These are phyloP conservation scores for Eragrostis tef DNA, from an alignment of 202 grass and related monocot species.

Conservation along the genomic window DNA sequence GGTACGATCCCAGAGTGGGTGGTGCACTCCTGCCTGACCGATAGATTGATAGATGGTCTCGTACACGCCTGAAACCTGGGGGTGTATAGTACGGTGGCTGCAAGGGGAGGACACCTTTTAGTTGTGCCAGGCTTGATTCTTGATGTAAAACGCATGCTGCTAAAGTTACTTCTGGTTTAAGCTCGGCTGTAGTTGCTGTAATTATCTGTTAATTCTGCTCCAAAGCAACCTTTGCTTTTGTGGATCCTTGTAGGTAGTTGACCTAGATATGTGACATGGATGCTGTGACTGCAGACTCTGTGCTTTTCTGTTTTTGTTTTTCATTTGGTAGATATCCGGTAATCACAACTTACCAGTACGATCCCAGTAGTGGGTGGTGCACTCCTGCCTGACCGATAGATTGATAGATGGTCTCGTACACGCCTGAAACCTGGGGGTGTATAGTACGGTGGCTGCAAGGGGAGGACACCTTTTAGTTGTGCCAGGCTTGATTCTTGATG, in stretches of 20 bases:
- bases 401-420: too few relatives aligned
- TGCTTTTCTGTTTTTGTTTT: not conserved
- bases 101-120: too few relatives aligned
- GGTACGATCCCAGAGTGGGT: constrained; percentile 9
- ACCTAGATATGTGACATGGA: not conserved
- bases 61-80: constrained; percentile 9
- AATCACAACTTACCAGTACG: not conserved
- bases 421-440: too few relatives aligned
- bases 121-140: not conserved
- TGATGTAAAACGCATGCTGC: constrained; percentile 3
- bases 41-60: not conserved
- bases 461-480: too few relatives aligned
- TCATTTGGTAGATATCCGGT: not conserved
- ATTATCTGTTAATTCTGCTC: constrained; percentile 1
- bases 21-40: constrained; percentile 21
- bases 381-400: too few relatives aligned
- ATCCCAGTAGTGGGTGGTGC: too few relatives aligned
- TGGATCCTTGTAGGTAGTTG: not conserved
- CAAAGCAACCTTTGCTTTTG: not conserved
- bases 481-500: not conserved
- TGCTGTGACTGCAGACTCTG: not conserved
- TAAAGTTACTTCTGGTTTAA: not conserved
- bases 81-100: too few relatives aligned
- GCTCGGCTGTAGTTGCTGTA: not conserved
- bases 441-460: too few relatives aligned